Evolutionary conservation across 371 early-diverging fungal species (phyloP), one percentile per base, ranked within the genome.

Genomic region (Funneliformis caledonium): DNA sequence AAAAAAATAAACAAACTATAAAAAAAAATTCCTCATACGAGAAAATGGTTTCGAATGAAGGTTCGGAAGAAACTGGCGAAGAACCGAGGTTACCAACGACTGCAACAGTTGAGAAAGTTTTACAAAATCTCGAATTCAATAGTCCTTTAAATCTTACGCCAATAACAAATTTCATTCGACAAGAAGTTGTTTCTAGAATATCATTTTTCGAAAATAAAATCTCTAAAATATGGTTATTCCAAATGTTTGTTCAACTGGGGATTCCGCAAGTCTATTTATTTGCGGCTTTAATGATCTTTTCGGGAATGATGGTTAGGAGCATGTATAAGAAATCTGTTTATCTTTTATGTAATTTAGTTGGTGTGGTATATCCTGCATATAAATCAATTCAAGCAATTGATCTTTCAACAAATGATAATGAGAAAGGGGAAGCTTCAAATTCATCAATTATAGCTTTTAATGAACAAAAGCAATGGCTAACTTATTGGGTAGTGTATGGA

Each of bases 401-500:
- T 62, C 82, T 9, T 81, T 84, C 78, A 31, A 31, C 6, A 4
- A 52, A 31, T n/a, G 73, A 56, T 48, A 31, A 72, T 72, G 48
- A 73, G n/a, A 19, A 45, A 22, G 37, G 37, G 47, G 56, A 56
- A 56, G 19, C 6, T 16, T 56, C 56, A 6, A 56, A 52, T 16
- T 52, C 52, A 16, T 52, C 56, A 56, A 56, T 6, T 19, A 19
- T 56, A 56, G 19, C 19, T 56, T 1, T 56, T 56, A n/a, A 69
- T 45, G 87, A 86, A 70, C 81, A 83, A 67, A 86, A 85, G 72
- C 81, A 85, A 22, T 89, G 89, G 89, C 78, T 89, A 31, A 88
- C 88, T 65, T 89, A 89, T 80, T 89, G 89, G 89, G 80, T 87
- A 52, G 56, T 88, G 2, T 89, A 85, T 82, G 89, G 89, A 7